Evolutionary conservation across 257 asterid species (phyloP), one percentile per base, ranked within the genome.

Genomic region (Petunia axillaris): DNA sequence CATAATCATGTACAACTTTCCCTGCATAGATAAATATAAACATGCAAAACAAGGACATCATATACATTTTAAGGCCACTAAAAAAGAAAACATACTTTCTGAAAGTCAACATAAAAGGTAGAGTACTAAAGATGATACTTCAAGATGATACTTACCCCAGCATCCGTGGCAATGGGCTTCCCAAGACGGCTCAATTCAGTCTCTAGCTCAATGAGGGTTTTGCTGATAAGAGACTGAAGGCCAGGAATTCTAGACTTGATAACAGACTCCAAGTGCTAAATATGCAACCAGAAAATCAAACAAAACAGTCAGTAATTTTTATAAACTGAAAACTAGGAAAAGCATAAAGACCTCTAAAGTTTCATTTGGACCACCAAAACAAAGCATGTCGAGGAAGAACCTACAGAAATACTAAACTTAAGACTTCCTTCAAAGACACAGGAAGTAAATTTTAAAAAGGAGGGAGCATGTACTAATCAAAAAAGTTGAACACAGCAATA

Each of bases 241-340:
- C 98, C 95, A 77, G 99, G 99, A 80, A 96, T 96, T 86, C 99
- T 91, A 76, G 99, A 94, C 88, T 95, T 95, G 90, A 95, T 95
- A 81, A 93, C 99, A 64, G 98, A 77, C 88, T 95, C 99, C 94
- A 95, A 87, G 87, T 95, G 99, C 99, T 95, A 86, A 79, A 84
- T 84, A 82, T 78, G 70, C 41, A 79, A 71, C 54, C 62, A 37
- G 2, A n/a, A 39, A 67, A 57, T 68, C 4, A 79, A 82, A 82
- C 38, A 13, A 15, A 11, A 77, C 14, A 6, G 39, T 78, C 67
- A 81, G 4, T 43, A 40, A 6, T 35, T 2, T 64, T 38, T 5
- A 64, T 38, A 79, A 37, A 15, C 76, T 15, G 62, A 73, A 36
- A 50, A 50, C 39, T 41, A 3, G 5, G 38, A 3, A 68, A 59